A percentile compares a stretch with the other conserved stretches of the same genome.
Evolutionary conservation across 2,329 filamentous ascomycete genomes (phyloP).

Genomic region (Byssochlamys sp.): DNA sequence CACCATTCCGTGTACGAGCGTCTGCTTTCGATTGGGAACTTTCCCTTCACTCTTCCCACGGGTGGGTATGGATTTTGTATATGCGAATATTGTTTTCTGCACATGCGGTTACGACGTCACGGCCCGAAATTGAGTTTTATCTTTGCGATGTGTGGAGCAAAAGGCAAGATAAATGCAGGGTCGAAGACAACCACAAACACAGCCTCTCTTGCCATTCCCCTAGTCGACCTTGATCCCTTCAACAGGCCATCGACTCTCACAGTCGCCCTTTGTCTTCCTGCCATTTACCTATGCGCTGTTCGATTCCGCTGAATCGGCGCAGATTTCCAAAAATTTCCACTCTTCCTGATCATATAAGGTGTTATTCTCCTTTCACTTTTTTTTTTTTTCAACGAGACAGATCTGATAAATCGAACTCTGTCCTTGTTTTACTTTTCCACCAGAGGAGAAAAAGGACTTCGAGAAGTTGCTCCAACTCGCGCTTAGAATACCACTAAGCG

Average conservation of each 20-base stretch:
- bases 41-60: neutral
- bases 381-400: neutral
- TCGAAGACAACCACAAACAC: neutral
- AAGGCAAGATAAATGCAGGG: neutral
- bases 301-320: neutral
- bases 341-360: neutral
- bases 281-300: neutral
- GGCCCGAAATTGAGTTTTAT: neutral
- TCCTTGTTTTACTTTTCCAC: neutral
- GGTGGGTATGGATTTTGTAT: neutral
- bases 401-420: neutral
- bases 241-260: neutral
- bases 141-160: neutral
- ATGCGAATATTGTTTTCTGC: constrained; percentile 1
- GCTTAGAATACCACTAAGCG: neutral
- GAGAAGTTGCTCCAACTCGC: neutral
- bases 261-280: neutral
- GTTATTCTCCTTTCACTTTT: neutral
- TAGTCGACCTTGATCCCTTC: neutral
- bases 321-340: neutral
- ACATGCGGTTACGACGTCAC: constrained; percentile 2
- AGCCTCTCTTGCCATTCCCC: neutral
- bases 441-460: neutral
- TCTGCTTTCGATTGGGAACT: neutral
- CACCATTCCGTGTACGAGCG: neutral